Percentiles rank a stretch among this genome's conserved stretches.
Conservation (phyloP, 805 yeast genomes). For the Candida argentea region DNA sequence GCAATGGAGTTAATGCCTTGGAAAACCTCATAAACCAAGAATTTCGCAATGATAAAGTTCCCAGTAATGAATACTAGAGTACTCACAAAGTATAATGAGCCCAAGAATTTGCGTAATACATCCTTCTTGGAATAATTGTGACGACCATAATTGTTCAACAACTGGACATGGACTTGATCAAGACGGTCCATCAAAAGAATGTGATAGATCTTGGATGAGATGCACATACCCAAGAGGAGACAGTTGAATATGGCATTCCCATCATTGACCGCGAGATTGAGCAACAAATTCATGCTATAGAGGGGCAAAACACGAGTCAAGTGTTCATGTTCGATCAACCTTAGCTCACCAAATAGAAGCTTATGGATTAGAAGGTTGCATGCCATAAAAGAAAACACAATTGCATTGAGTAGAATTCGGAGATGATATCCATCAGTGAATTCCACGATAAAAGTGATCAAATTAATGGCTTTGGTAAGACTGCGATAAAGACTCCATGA, state of each 20-base stretch:
- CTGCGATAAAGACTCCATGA: conserved; percentile 15
- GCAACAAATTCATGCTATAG: conserved; percentile 38
- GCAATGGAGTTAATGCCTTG: conserved; percentile 42
- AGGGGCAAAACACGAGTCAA: conserved; percentile 26
- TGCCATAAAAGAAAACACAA: conserved; percentile 11
- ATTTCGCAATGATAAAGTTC: conserved; percentile 44
- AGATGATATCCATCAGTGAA: conserved; percentile 22
- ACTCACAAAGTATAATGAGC: conserved; percentile 35
- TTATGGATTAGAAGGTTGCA: conserved; percentile 35
- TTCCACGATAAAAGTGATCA: conserved; percentile 15
- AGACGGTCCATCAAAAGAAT: conserved; percentile 56
- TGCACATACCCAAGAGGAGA: conserved; percentile 23
- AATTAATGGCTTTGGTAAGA: conserved; percentile 11
- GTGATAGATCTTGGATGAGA: conserved; percentile 55
- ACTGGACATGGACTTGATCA: conserved; percentile 24
- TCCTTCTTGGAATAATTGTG: neutral
- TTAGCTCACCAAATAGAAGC: conserved; percentile 61
- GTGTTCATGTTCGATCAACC: conserved; percentile 70
- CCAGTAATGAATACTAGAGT: conserved; percentile 32
- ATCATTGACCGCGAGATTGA: conserved; percentile 55
- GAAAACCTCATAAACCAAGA: conserved; percentile 48
- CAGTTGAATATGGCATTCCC: conserved; percentile 46
- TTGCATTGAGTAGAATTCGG: conserved; percentile 17
- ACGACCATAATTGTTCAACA: conserved; percentile 12
- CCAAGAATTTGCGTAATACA: conserved; percentile 22